Evolutionary conservation across 257 asterid genomes (phyloP).

Genomic region (Solanum medicagineum): DNA sequence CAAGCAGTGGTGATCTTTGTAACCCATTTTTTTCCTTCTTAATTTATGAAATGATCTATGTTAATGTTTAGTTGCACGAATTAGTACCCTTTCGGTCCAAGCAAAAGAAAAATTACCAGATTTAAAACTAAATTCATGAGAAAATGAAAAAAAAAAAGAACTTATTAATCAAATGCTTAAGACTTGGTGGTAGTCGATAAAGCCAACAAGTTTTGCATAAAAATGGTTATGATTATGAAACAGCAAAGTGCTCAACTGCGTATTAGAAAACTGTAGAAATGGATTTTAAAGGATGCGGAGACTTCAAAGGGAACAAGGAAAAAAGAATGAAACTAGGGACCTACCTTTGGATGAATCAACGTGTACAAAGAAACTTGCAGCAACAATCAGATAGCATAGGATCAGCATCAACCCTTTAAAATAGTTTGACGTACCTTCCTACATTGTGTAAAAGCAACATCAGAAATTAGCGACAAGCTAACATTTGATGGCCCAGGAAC

Average conservation of each 20-base stretch:
- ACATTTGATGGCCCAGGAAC: not conserved
- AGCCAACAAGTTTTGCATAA: not conserved
- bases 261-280: not conserved
- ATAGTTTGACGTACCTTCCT: constrained; percentile 53
- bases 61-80: not conserved
- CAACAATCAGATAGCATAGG: constrained; percentile 51
- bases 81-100: not conserved
- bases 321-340: not conserved
- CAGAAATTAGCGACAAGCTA: not conserved
- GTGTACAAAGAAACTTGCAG: constrained; percentile 47
- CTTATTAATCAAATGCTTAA: not conserved
- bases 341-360: constrained; percentile 44
- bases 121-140: not conserved
- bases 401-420: constrained; percentile 50
- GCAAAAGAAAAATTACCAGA: not conserved
- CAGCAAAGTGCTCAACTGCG: not conserved
- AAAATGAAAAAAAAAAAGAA: not conserved
- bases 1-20: not conserved
- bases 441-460: constrained; percentile 2
- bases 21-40: not conserved
- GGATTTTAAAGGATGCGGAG: not conserved
- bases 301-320: not conserved
- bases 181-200: not conserved
- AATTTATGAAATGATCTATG: not conserved
- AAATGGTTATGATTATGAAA: not conserved